These are phyloP conservation scores for Marasmius tenuissimus DNA, from an alignment of 1,284 basidiomycete genomes.

Conservation along the genomic window DNA sequence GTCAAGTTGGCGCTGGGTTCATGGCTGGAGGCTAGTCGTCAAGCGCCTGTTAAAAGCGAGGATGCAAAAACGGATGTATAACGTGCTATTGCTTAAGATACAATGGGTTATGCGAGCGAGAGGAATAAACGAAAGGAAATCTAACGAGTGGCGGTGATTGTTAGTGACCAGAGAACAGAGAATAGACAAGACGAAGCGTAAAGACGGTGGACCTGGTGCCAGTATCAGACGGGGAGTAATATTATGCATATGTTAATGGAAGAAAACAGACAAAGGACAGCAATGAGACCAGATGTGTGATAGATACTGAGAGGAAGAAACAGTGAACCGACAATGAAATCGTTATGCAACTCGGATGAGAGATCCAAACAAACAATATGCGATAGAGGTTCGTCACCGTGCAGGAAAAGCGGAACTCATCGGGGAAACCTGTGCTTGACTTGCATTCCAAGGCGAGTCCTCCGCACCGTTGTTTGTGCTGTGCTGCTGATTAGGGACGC, in stretches of 20 bases:
- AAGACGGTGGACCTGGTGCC: background rate
- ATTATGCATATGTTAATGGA: background rate
- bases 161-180: background rate
- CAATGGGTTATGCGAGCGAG: background rate
- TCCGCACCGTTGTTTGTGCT: conserved; percentile 31
- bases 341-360: no score
- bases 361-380: no score
- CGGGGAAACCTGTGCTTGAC: conserved; percentile 62
- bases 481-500: conserved; percentile 28
- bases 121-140: background rate
- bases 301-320: background rate
- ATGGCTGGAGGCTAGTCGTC: no score
- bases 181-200: background rate
- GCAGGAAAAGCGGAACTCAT: conserved; percentile 73
- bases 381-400: background rate
- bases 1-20: background rate
- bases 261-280: background rate
- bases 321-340: no score
- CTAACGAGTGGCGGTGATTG: background rate
- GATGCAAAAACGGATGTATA: background rate
- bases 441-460: conserved; percentile 25
- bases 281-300: background rate
- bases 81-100: background rate
- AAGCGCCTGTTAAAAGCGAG: no score
- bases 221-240: background rate